phyloP scores from a whole-genome alignment of 768 basidiomycete genomes.

The Daedalea quercina region DNA sequence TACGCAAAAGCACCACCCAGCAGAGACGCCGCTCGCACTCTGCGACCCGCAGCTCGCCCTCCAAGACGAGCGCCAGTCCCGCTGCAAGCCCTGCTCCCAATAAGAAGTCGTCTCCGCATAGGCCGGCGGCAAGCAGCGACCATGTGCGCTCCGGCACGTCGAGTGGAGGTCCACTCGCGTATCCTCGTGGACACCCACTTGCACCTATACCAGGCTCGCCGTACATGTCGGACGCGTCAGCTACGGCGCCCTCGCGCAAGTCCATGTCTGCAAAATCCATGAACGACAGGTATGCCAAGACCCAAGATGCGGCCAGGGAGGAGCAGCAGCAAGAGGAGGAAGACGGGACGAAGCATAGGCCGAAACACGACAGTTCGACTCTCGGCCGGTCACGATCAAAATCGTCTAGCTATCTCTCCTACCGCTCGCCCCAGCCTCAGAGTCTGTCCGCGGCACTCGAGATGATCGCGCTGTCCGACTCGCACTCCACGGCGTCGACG shows the following conservation, averaged over 20 bases:
- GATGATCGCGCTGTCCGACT: constrained; percentile 37
- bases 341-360: constrained; percentile 19
- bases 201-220: constrained; percentile 46
- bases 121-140: constrained; percentile 12
- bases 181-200: constrained; percentile 23
- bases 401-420: constrained; percentile 49
- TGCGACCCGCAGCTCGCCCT: constrained; percentile 16
- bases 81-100: constrained; percentile 1
- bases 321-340: constrained; percentile 25
- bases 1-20: not conserved
- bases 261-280: constrained; percentile 27
- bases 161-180: constrained; percentile 16
- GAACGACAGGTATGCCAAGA: constrained; percentile 18
- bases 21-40: constrained; percentile 20
- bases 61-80: not conserved
- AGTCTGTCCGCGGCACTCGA: constrained; percentile 70
- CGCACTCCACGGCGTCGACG: constrained; percentile 10
- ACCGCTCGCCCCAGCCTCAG: constrained; percentile 54
- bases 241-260: constrained; percentile 37
- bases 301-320: not conserved
- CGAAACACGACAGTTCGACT: constrained; percentile 9
- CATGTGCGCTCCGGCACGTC: constrained; percentile 8
- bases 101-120: constrained; percentile 1
- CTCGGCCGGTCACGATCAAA: constrained; percentile 37
- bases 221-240: constrained; percentile 53